These are phyloP conservation scores for Calycina herbarum DNA, from an alignment of 2,329 filamentous ascomycete genomes.

Conservation along the genomic window DNA sequence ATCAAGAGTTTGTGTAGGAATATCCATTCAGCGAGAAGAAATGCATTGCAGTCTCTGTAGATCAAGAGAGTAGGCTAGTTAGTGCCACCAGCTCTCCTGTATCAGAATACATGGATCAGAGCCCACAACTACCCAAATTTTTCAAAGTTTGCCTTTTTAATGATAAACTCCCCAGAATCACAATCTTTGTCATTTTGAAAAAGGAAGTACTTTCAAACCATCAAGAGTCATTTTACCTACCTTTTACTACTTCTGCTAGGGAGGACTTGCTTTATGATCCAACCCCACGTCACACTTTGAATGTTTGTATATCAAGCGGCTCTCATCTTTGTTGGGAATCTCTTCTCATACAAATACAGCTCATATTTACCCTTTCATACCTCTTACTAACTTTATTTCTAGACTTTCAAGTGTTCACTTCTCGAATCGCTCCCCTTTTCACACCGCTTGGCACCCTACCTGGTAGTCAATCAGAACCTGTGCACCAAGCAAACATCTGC, in stretches of 20 bases:
- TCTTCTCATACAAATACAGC: background rate
- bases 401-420: conserved; percentile 3
- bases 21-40: background rate
- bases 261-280: background rate
- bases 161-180: background rate
- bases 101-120: background rate
- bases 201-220: background rate
- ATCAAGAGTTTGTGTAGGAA: background rate
- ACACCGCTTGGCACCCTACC: conserved; percentile 7
- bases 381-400: background rate
- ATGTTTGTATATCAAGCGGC: background rate
- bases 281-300: background rate
- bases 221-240: background rate
- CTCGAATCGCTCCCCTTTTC: conserved; percentile 10
- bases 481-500: background rate
- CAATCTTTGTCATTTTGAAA: background rate
- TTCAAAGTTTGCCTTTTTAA: background rate
- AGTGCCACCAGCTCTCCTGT: background rate
- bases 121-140: background rate
- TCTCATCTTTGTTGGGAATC: background rate
- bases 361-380: background rate
- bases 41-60: background rate
- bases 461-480: background rate
- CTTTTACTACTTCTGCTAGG: background rate
- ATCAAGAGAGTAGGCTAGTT: background rate